Evolutionary conservation across 805 yeast genomes (phyloP), one percentile per base, ranked within the genome.

Genomic region (Pichia sporocuriosa): DNA sequence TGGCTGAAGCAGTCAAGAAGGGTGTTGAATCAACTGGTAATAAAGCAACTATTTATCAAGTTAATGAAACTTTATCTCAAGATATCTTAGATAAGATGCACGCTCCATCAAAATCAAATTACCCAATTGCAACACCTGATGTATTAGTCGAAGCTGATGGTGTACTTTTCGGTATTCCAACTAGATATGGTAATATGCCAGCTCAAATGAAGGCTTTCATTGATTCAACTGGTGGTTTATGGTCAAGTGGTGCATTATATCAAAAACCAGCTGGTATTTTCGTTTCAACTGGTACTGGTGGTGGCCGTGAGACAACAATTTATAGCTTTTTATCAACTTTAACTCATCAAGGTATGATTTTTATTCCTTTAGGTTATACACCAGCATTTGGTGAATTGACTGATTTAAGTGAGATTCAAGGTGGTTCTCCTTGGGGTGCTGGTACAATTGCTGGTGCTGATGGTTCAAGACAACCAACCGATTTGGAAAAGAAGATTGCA

Each of bases 381-480:
- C 61, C 69, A 26, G 71, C 69, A 28, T 76, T 78, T 58, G 71
- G 74, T 37, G 72, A 73, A 45, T 61, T 79, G 51, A 57, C 72
- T 36, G 70, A 72, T 61, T 56, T 81, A 43, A 71, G 68, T 13
- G 89, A 81, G 65, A 69, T 73, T 42, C 88, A 81, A 57, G 95
- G 94, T 54, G 81, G 82, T 53, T 75, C 89, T 40, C 76, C 95
- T 39, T 86, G 87, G 83, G 95, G 95, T 63, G 87, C 95, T 35
- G 93, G 90, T 56, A 68, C 84, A 44, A 69, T 73, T 51, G 86
- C 95, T 26, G 90, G 81, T 49, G 66, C 77, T 17, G 86, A 81
- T 56, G 95, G 94, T 52, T 73, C 87, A 29, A 79, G 89, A 69
- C 64, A 60, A 49, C 83, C 88, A 33, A 58, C 77, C 41, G 74